Conservation (phyloP, 352 stramenopile species). For the Blastocystis sp. region DNA sequence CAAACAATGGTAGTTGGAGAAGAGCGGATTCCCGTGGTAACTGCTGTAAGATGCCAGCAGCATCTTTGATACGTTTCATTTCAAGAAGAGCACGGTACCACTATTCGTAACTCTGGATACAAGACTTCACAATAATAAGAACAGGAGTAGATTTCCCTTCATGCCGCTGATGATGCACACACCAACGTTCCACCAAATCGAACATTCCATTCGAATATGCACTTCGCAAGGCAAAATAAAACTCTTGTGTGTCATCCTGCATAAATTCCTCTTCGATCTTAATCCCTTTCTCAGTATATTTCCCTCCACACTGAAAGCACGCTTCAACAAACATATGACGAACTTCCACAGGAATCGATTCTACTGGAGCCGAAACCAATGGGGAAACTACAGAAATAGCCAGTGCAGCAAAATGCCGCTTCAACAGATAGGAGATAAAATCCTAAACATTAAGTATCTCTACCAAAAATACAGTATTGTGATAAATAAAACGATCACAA, state of each 20-base stretch:
- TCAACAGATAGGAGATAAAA: background rate
- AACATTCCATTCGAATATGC: background rate
- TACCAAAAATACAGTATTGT: background rate
- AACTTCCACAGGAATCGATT: background rate
- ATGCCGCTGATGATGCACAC: background rate
- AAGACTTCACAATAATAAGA: background rate
- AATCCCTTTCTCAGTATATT: background rate
- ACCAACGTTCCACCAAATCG: background rate
- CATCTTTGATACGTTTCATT: background rate
- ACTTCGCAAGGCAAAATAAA: background rate
- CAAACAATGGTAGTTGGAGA: background rate
- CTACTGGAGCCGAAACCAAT: background rate
- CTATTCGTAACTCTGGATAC: background rate
- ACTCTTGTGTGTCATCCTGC: background rate
- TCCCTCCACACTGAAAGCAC: background rate
- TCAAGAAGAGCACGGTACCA: background rate
- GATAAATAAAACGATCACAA: background rate
- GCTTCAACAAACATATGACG: background rate
- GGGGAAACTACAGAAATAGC: background rate
- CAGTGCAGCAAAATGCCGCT: background rate
- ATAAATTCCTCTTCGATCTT: background rate
- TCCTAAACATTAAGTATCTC: background rate
- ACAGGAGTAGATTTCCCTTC: background rate
- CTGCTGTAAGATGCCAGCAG: background rate
- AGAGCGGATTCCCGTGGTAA: background rate